phyloP scores from a whole-genome alignment of 2,329 filamentous ascomycete genomes.

The Xylaria sp. region DNA sequence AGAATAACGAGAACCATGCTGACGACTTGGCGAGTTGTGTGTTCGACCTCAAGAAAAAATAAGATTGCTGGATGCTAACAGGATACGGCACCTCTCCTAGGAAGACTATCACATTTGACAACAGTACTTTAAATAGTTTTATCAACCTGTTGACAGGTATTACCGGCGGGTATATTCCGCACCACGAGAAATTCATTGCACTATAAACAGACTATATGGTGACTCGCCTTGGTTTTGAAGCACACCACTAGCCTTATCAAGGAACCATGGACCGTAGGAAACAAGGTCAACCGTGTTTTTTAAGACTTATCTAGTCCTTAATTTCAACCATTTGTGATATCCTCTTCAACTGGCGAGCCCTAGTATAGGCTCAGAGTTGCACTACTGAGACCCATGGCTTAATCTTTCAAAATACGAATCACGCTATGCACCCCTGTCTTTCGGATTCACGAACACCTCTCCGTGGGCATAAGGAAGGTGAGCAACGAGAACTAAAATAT shows the following conservation, averaged over 20 bases:
- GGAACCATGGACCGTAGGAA: background rate
- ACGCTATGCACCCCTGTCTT: too few species aligned
- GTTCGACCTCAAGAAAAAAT: background rate
- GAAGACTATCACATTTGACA: background rate
- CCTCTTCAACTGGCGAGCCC: background rate
- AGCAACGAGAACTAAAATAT: too few species aligned
- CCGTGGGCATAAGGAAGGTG: too few species aligned
- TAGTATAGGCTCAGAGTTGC: background rate
- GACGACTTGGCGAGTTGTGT: background rate
- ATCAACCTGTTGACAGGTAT: background rate
- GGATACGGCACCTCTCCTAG: background rate
- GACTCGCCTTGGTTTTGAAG: background rate
- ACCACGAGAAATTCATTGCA: background rate
- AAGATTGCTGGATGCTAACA: background rate
- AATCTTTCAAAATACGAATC: too few species aligned
- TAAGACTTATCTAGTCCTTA: background rate
- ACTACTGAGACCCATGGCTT: background rate
- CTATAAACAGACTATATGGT: background rate
- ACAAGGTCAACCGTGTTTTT: background rate
- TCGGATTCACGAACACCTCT: too few species aligned
- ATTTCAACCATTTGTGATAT: too few species aligned
- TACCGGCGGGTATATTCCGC: background rate
- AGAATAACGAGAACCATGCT: slow-evolving; percentile 19
- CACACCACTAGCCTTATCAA: background rate
- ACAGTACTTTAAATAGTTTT: background rate